These are phyloP conservation scores for Camellia granthamiana DNA, from an alignment of 148 eudicot genomes.

Conservation along the genomic window DNA sequence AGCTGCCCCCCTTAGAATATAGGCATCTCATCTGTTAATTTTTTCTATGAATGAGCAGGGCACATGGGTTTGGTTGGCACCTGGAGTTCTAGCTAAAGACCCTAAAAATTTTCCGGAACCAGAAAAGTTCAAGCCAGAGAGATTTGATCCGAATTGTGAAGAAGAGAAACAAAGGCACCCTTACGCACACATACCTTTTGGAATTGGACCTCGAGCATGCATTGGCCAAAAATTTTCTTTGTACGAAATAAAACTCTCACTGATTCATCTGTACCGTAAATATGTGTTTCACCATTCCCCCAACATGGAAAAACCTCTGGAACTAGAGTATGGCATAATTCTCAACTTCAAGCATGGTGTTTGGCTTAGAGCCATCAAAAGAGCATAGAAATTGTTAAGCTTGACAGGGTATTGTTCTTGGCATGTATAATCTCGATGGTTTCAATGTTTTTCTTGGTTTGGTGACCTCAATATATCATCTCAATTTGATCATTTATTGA, in stretches of 20 bases:
- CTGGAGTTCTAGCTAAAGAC: constrained; percentile 84
- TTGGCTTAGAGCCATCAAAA: constrained; percentile 57
- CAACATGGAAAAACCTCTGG: constrained; percentile 74
- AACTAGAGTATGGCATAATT: constrained; percentile 71
- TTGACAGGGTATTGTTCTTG: not conserved
- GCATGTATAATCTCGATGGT: not conserved
- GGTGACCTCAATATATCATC: too few relatives aligned
- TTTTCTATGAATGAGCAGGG: constrained; percentile 45
- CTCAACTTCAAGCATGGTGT: constrained; percentile 84
- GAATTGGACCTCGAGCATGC: constrained; percentile 89
- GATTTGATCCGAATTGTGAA: constrained; percentile 66
- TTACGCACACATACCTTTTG: constrained; percentile 93
- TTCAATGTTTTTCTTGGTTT: not conserved
- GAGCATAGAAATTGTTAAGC: constrained; percentile 19
- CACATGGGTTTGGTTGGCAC: constrained; percentile 96
- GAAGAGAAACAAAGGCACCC: constrained; percentile 90
- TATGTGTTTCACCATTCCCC: constrained; percentile 76
- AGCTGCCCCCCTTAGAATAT: not conserved
- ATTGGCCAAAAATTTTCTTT: constrained; percentile 84
- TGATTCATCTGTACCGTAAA: constrained; percentile 67
- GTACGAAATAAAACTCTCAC: constrained; percentile 75
- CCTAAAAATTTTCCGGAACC: constrained; percentile 83
- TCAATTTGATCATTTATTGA: not conserved
- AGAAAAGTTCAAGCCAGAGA: constrained; percentile 81
- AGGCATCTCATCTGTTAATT: not conserved